Base-by-base conservation (phyloP, 495 filamentous ascomycete genomes). In the Annulohypoxylon bovei region DNA sequence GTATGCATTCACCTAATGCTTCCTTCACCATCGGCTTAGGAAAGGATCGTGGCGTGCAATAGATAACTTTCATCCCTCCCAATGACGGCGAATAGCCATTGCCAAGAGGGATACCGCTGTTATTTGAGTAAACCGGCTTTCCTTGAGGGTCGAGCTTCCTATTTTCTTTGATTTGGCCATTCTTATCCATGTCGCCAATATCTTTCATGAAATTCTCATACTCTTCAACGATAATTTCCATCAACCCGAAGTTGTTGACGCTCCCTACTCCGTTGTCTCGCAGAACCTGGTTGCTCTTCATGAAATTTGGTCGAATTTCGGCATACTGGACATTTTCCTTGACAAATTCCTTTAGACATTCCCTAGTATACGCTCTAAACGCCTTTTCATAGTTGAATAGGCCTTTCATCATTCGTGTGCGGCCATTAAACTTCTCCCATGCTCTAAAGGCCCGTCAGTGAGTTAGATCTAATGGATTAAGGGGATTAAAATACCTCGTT, bases 1-100 rank as follows among this genome's bases (percentile, higher is more conserved):
- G 76, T 67, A 97, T 90, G 71, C 94, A 97, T 63, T 95, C 82
- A 39, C 89, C 85, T 83, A 98, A 91, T 39, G 82, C 85, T 1
- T 87, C 80, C 35, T 88, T 79, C 5, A 97, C 87, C 6, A 82
- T 74, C 0, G 85, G 83, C 28, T 86, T 87, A 20, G 82, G 75
- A 32, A 92, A 87, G n/a, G 82, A 84, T 28, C 83, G 78, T 30
- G 83, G 83, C 3, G 81, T 83, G 75, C 83, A 86, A 73, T 85
- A 86, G 35, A 86, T 86, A 55, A 86, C 78, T 60, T 84, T 85
- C 67, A 86, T 78, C 1, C 83, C 83, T 32, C 81, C 79, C 20
- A 85, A 69, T 0, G 69, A 66, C 0, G 61, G 20, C 27, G 37
- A 59, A 46, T 80, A 65, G 49, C 47, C 65, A 39, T 68, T 65